Percentiles rank a stretch among this genome's conserved stretches.
Evolutionary conservation across 2,329 filamentous ascomycete species (phyloP).

Genomic region (Rutstroemia sp.): DNA sequence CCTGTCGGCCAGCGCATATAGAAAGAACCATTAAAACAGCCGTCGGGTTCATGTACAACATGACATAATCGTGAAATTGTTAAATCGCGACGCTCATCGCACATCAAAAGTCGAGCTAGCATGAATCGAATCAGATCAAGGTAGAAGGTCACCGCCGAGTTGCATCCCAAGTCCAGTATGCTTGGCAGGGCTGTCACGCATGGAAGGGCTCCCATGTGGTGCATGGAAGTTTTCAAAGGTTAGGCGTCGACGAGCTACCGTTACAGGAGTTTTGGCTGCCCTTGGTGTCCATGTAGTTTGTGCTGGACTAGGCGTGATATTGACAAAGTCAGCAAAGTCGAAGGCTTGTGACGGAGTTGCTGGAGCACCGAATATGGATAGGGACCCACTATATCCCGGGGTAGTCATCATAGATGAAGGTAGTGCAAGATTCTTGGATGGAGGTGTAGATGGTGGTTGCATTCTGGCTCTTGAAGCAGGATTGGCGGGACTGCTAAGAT

Average conservation of each 20-base stretch:
- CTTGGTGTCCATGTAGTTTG: slow-evolving; percentile 65
- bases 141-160: slow-evolving; percentile 55
- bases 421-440: slow-evolving; percentile 60
- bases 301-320: slow-evolving; percentile 91
- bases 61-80: slow-evolving; percentile 55
- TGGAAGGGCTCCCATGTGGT: slow-evolving; percentile 17
- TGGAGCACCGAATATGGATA: slow-evolving; percentile 59
- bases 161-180: slow-evolving; percentile 54
- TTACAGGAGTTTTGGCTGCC: slow-evolving; percentile 24
- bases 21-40: slow-evolving; percentile 9
- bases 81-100: slow-evolving; percentile 25
- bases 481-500: slow-evolving; percentile 78
- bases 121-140: slow-evolving; percentile 28
- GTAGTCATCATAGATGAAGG: slow-evolving; percentile 89
- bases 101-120: slow-evolving; percentile 5
- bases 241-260: slow-evolving; percentile 22
- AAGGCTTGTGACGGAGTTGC: slow-evolving; percentile 77
- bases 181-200: slow-evolving; percentile 29
- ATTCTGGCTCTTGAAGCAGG: slow-evolving; percentile 46
- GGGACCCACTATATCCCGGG: slow-evolving; percentile 57
- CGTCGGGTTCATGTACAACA: slow-evolving; percentile 12
- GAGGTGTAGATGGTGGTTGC: slow-evolving; percentile 70
- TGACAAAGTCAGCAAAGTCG: slow-evolving; percentile 95
- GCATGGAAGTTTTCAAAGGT: slow-evolving; percentile 24
- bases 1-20: slow-evolving; percentile 1